These are phyloP conservation scores for Mortierella sp. DNA, from an alignment of 371 early-diverging fungal genomes.

Conservation along the genomic window DNA sequence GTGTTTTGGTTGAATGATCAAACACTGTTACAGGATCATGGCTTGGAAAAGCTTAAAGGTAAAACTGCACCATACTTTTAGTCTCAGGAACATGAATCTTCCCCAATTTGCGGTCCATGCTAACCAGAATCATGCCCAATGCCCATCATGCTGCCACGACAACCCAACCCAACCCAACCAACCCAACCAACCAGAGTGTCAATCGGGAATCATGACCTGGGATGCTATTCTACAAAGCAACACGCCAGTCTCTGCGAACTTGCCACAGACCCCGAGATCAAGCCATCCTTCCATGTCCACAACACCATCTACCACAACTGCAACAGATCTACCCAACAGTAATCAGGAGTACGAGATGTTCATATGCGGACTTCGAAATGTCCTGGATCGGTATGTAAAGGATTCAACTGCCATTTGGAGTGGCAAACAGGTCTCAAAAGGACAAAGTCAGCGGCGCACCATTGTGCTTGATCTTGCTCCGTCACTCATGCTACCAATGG, in stretches of 20 bases:
- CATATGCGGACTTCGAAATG: constrained; percentile 44
- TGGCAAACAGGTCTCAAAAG: no score
- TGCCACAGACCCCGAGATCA: constrained; percentile 20
- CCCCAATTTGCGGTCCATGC: no score
- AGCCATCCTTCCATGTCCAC: no score
- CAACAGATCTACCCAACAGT: not conserved
- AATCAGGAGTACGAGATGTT: constrained; percentile 45
- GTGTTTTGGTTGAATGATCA: constrained; percentile 50
- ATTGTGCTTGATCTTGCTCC: no score
- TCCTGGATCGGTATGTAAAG: constrained; percentile 43
- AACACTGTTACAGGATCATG: constrained; percentile 27
- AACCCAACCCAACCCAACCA: not conserved
- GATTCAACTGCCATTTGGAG: not conserved
- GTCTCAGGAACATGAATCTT: not conserved
- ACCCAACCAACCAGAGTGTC: constrained; percentile 17
- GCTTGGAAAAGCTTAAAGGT: constrained; percentile 44
- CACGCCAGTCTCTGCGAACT: constrained; percentile 10
- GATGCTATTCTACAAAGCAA: constrained; percentile 31
- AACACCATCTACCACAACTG: constrained; percentile 4
- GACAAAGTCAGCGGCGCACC: not conserved
- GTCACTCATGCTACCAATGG: no score
- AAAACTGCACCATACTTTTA: not conserved
- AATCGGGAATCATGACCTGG: constrained; percentile 47
- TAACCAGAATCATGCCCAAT: no score
- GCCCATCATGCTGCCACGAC: no score